Conservation (phyloP, 768 basidiomycete genomes). For the Collybiopsis luxurians region DNA sequence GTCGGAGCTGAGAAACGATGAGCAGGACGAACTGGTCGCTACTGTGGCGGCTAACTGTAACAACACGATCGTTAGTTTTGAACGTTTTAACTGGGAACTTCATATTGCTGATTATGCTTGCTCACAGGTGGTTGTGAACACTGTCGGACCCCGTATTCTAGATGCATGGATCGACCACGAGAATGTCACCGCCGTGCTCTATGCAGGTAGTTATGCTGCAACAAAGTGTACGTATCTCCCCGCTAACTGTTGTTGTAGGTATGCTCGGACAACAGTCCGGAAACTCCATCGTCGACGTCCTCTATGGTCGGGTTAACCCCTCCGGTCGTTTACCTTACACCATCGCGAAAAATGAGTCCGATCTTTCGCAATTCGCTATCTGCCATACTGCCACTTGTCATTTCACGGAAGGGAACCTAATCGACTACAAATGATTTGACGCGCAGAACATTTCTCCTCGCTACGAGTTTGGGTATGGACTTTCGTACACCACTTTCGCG, state of each 20-base stretch:
- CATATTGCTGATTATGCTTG: no score
- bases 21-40: neutral
- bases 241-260: conserved; percentile 26
- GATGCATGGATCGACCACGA: conserved; percentile 65
- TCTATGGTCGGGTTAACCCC: conserved; percentile 60
- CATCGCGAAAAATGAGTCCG: conserved; percentile 46
- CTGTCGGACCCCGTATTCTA: conserved; percentile 51
- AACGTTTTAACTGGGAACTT: conserved; percentile 48
- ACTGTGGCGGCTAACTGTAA: conserved; percentile 23
- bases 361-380: conserved; percentile 36
- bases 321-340: conserved; percentile 48
- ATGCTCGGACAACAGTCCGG: conserved; percentile 58
- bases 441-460: conserved; percentile 12
- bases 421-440: conserved; percentile 38
- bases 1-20: neutral
- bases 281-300: conserved; percentile 51
- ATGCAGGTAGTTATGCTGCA: neutral
- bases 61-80: conserved; percentile 39
- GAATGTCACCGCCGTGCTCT: conserved; percentile 40
- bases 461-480: conserved; percentile 28
- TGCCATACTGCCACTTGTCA: neutral
- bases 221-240: neutral
- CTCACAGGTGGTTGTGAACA: conserved; percentile 51
- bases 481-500: conserved; percentile 42
- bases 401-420: neutral